Base-by-base conservation (phyloP, 352 stramenopile genomes). In the Globisporangium lucens region DNA sequence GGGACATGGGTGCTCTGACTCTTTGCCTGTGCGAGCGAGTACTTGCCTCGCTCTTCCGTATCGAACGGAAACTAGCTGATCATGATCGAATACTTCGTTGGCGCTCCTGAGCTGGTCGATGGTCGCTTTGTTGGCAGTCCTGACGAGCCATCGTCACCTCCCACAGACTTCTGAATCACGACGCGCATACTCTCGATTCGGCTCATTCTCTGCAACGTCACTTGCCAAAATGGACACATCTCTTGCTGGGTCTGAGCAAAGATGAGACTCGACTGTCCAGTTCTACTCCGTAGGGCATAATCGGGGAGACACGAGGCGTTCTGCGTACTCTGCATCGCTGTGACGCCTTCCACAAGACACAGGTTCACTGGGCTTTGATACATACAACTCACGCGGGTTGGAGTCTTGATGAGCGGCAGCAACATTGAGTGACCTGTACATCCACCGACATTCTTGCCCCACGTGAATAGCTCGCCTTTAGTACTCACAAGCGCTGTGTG, bases 191-290 rank as follows among this genome's bases (percentile, higher is more conserved):
- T 72, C 49, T 85, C 73, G 38, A 91, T 81, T 4, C 77, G 77
- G 59, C 75, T 78, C 43, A 79, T 69, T 30, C 68, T 53, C 22
- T 57, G 7, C 29, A 90, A 51, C 15, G 65, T 58, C 3, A 85
- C 74, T 43, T 94, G 78, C 86, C 86, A 94, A 59, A 94, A 94
- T 5, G 86, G 86, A 77, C 81, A 92, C 29, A 80, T 58, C 59
- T 94, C 86, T 47, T 90, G 83, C 71, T 92, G 84, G 0, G 86
- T 91, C 63, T 94, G 82, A 0, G 79, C 62, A 36, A 80, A 87
- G 5, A 66, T 24, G 58, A 47, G 56, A n/a, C 58, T 73, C 22
- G 6, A 52, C 62, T 27, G 38, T 58, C 47, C 49, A 35, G 38
- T 47, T 15, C 1, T 67, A 15, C 56, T 71, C 67, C 61, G 3